Percentiles rank a stretch among this genome's conserved stretches.
Evolutionary conservation across 2,329 filamentous ascomycete species (phyloP).

Genomic region (Colletotrichum filicis): DNA sequence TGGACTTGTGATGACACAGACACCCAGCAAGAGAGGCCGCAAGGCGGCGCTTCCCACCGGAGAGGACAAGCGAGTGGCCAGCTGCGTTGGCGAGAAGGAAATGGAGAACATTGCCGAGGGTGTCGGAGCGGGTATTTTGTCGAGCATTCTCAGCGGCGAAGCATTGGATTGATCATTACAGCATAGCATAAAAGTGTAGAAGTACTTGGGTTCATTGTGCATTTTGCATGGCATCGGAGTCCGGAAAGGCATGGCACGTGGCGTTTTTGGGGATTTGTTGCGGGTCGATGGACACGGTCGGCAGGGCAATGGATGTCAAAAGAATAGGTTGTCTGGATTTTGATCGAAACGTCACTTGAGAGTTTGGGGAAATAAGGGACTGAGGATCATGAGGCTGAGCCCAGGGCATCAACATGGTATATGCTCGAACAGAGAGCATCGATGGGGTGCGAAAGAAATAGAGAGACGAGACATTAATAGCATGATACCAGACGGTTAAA

Average conservation of each 20-base stretch:
- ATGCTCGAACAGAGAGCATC: slow-evolving; percentile 17
- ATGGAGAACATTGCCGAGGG: slow-evolving; percentile 76
- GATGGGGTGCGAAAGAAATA: background rate
- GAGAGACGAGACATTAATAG: slow-evolving; percentile 30
- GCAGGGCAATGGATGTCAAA: background rate
- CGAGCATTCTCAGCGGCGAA: slow-evolving; percentile 70
- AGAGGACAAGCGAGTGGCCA: slow-evolving; percentile 83
- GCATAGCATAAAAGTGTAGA: slow-evolving; percentile 27
- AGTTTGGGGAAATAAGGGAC: background rate
- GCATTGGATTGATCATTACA: slow-evolving; percentile 58
- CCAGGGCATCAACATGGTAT: slow-evolving; percentile 7
- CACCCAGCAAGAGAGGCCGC: slow-evolving; percentile 76
- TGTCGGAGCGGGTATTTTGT: slow-evolving; percentile 69
- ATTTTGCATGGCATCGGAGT: slow-evolving; percentile 36
- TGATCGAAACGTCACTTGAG: background rate
- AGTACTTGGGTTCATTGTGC: slow-evolving; percentile 5
- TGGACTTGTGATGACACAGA: slow-evolving; percentile 72
- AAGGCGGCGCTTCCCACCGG: slow-evolving; percentile 62
- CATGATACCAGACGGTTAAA: slow-evolving; percentile 34
- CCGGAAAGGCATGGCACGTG: slow-evolving; percentile 31
- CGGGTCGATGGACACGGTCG: background rate
- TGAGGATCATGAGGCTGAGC: background rate
- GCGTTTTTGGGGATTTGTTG: slow-evolving; percentile 33
- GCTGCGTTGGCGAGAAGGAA: slow-evolving; percentile 84
- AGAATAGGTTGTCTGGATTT: slow-evolving; percentile 10